Evolutionary conservation across 495 filamentous ascomycete species (phyloP).

Genomic region (Rhypophila decipiens): DNA sequence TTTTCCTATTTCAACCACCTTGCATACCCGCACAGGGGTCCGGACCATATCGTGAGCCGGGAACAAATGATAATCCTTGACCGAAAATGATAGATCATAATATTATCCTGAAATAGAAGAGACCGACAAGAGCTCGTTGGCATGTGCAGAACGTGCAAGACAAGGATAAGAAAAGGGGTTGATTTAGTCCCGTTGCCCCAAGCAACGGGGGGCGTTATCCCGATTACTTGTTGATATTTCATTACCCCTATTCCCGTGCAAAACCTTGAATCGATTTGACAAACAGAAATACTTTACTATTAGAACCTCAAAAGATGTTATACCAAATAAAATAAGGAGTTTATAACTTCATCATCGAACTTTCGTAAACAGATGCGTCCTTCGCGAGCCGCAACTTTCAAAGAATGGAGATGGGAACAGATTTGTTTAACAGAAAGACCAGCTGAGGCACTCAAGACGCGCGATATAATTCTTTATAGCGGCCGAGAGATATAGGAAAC

Average conservation of each 20-base stretch:
- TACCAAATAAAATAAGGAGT: too few relatives aligned
- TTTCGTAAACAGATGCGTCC: too few relatives aligned
- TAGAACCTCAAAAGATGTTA: too few relatives aligned
- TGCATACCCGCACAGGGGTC: background rate
- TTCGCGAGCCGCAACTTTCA: too few relatives aligned
- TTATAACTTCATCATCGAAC: too few relatives aligned
- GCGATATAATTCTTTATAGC: background rate
- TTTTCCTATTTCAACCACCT: background rate
- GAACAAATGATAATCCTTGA: background rate
- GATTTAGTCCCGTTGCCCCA: background rate
- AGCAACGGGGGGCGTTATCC: too few relatives aligned
- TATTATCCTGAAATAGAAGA: background rate
- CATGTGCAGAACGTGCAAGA: background rate
- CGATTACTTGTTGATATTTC: too few relatives aligned
- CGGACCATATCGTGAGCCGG: background rate
- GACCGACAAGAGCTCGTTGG: background rate
- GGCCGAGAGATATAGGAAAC: background rate
- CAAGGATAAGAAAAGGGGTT: background rate
- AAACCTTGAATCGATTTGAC: too few relatives aligned
- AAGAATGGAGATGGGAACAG: background rate
- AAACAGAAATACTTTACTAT: too few relatives aligned
- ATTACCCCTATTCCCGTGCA: too few relatives aligned
- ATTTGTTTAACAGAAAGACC: background rate
- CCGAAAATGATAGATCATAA: background rate
- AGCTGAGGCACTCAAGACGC: too few relatives aligned